Evolutionary conservation across 345 rosid genomes (phyloP), one percentile per base, ranked within the genome.

Genomic region (Aquilaria malaccensis): DNA sequence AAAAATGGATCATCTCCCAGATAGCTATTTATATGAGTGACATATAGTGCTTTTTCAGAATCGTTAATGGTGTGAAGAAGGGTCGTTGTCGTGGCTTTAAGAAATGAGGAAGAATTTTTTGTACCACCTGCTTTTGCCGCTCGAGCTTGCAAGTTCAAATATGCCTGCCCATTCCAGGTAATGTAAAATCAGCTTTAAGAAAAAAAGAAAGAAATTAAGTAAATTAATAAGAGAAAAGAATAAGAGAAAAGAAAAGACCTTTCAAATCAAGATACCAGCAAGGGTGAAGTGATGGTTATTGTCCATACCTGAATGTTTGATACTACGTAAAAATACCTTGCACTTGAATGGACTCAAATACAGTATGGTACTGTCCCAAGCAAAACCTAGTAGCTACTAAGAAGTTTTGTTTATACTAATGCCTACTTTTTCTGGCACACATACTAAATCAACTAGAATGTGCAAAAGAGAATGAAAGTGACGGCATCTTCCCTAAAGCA

Each of bases 1-100:
- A 92, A 60, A 64, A 92, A 92, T 9, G 89, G 86, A 56, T 92
- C 97, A 62, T 92, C 95, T 52, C 85, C 79, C 58, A 92, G 96
- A 70, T 82, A 92, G 74, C 83, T 89, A 66, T 92, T 92, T 80
- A 92, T 87, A 69, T 92, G 98, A 60, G 76, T 84, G 71, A 92
- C 91, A 76, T 87, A 92, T 68, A 86, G 76, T 33, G 79, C 77
- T 70, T 84, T 87, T 79, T 92, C 97, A 2, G 95, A 85, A 72
- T 80, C 85, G 55, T 67, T 76, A 50, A 92, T 81, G 11, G 88
- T 79, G 68, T 83, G 93, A 58, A 88, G 95, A 69, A 84, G 84
- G 33, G 86, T 85, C 9, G 92, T 82, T 10, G 78, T 76, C 50
- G 82, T 63, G 30, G 86, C 86, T 69, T 89, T 92, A 30, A 87